Conservation (phyloP, 306 rosid genomes). For the Betula pendula region DNA sequence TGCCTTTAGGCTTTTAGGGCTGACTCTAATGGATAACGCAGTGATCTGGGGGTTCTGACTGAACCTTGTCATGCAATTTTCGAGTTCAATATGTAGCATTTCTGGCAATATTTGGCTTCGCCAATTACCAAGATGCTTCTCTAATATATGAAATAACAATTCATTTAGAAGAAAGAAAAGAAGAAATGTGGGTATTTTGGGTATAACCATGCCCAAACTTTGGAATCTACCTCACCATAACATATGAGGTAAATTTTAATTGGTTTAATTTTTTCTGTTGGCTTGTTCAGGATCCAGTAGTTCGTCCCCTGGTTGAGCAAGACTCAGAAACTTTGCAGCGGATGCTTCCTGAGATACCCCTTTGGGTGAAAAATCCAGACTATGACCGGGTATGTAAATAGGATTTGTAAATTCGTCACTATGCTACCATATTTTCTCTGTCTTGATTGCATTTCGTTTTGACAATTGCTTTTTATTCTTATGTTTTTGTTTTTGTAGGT, state of each 20-base stretch:
- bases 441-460: constrained; percentile 20
- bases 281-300: constrained; percentile 56
- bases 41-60: background rate
- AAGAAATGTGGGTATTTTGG: background rate
- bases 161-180: background rate
- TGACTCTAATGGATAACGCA: background rate
- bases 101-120: background rate
- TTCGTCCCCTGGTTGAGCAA: constrained; percentile 66
- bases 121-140: background rate
- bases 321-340: constrained; percentile 62
- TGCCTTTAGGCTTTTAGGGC: background rate
- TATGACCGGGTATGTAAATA: constrained; percentile 67
- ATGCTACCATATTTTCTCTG: background rate
- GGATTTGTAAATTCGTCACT: background rate
- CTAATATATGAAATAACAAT: background rate
- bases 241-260: background rate
- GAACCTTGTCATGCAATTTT: background rate
- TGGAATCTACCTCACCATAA: background rate
- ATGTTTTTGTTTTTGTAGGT: constrained; percentile 39
- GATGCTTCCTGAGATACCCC: constrained; percentile 89
- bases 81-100: background rate
- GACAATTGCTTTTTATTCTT: background rate
- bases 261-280: constrained; percentile 17
- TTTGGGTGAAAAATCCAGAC: constrained; percentile 93
- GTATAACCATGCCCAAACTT: background rate